Evolutionary conservation across 2,329 filamentous ascomycete species (phyloP).

Genomic region (Cladosporium oxysporum): DNA sequence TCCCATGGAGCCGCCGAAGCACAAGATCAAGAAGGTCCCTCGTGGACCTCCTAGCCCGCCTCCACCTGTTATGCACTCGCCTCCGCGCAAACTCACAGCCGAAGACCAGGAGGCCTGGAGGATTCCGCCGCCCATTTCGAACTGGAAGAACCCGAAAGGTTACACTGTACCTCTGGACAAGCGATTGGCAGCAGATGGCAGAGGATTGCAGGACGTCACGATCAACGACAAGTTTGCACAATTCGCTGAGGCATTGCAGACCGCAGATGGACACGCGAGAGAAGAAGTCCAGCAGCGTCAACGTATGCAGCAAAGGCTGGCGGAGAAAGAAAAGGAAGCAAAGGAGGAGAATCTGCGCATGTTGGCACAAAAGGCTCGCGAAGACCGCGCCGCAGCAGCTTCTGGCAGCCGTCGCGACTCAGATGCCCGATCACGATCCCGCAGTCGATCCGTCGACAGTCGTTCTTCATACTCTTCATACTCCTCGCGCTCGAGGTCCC

Average conservation of each 20-base stretch:
- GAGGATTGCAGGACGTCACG: conserved; percentile 86
- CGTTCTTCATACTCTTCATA: conserved; percentile 44
- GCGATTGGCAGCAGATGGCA: conserved; percentile 87
- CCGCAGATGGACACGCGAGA: conserved; percentile 89
- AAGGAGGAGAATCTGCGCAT: conserved; percentile 90
- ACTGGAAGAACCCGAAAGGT: conserved; percentile 99
- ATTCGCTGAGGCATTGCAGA: conserved; percentile 90
- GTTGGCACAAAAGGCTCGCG: conserved; percentile 86
- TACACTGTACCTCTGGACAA: conserved; percentile 97
- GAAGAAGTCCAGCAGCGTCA: conserved; percentile 93
- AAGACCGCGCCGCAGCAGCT: conserved; percentile 58
- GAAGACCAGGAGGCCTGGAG: conserved; percentile 98
- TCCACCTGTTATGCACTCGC: conserved; percentile 91
- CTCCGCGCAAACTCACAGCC: conserved; percentile 89
- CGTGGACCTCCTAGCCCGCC: conserved; percentile 89
- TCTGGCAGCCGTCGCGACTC: conserved; percentile 49
- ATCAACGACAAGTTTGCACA: conserved; percentile 99
- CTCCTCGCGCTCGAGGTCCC: conserved; percentile 35
- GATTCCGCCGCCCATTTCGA: conserved; percentile 85
- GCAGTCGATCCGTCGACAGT: conserved; percentile 33
- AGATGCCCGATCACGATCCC: conserved; percentile 30
- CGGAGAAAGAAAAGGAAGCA: conserved; percentile 92
- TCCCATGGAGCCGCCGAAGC: conserved; percentile 95
- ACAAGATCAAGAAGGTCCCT: conserved; percentile 98
- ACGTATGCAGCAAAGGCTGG: conserved; percentile 91